Base-by-base conservation (phyloP, 75 land plant species). In the Chamaecyparis obtusa region DNA sequence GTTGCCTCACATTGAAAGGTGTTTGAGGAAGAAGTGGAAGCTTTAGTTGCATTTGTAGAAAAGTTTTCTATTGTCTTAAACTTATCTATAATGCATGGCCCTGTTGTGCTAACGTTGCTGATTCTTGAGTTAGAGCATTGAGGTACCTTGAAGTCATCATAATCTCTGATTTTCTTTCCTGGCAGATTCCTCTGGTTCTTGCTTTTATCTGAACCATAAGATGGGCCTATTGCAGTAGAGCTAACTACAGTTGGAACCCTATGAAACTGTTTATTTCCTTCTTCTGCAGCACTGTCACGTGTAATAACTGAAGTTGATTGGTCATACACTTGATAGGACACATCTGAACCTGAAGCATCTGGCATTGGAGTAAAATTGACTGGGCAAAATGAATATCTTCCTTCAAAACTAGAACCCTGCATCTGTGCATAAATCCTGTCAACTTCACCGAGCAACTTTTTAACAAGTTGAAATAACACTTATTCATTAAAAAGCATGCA, bases 101-200 rank as follows among this genome's bases (percentile, higher is more conserved):
- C 41, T 64, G 21, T 35, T 57, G 27, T 49, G 51, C 33, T 49
- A 44, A 74, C 85, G 56, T 76, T 88, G 15, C 49, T 87, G 39
- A 67, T 86, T 43, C 86, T 64, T 39, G 89, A 51, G 33, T 67
- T 41, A 44, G 48, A 85, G 75, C 57, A 87, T 2, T 71, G 86
- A 5, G 89, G 57, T 46, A 88, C 87, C 43, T 54, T 86, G 43
- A 69, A 85, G 36, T 88, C 80, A 49, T 88, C 87, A 3, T 85
- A 79, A 10, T 69, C 87, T 57, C 57, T 85, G n/a, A 86, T 78
- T n/a, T 86, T 85, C 74, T 43, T 84, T 43, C 87, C 83, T 41
- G 74, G 14, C 21, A 56, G 16, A 55, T 43, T n/a, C 43, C 33
- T 85, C 48, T 85, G 57, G 35, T 86, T 60, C 79, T 5, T 19